Base-by-base conservation (phyloP, 1,139 yeast species). In the Pichia sp. region DNA sequence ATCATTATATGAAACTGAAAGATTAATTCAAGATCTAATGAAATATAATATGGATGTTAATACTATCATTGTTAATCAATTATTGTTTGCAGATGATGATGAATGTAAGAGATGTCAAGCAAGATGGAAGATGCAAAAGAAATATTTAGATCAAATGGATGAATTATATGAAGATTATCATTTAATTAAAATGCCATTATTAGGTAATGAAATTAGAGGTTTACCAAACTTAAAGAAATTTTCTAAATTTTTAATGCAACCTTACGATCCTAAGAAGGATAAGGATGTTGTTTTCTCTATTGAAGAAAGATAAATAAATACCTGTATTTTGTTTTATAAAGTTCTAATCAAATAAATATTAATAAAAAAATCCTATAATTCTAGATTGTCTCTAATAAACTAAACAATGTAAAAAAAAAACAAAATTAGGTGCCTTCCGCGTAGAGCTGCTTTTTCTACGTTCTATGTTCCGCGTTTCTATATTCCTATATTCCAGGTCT, bases 21-120 rank as follows among this genome's bases (percentile, higher is more conserved):
- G 98, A 68, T 80, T 92, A 82, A 86, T 90, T 55, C 98, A 92
- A 69, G 98, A 92, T 64, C 77, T 92, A 63, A 84, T 89, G 69
- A 82, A 94, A 43, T 92, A 87, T 67, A 86, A 89, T 55, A 92
- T 92, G 82, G 98, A 92, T 64, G 96, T 94, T 51, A 92, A 89
- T 65, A 84, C 96, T 37, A 92, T 92, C 59, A 90, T 92, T 51
- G 96, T 92, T 43, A 92, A 92, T 68, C 98, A 92, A 68, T 75
- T 92, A 55, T 69, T 92, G 51, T 87, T 85, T 67, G 95, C 96
- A 20, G 89, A 82, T 43, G 82, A 76, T 52, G 80, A 71, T 43
- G 74, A 77, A 53, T 92, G 98, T 68, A 84, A 80, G 61, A 82
- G 97, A 66, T 92, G 98, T 67, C 82, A 76, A 52, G 78, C 96